Conservation (phyloP, 2,329 filamentous ascomycete genomes). For the Fusarium penzigii region DNA sequence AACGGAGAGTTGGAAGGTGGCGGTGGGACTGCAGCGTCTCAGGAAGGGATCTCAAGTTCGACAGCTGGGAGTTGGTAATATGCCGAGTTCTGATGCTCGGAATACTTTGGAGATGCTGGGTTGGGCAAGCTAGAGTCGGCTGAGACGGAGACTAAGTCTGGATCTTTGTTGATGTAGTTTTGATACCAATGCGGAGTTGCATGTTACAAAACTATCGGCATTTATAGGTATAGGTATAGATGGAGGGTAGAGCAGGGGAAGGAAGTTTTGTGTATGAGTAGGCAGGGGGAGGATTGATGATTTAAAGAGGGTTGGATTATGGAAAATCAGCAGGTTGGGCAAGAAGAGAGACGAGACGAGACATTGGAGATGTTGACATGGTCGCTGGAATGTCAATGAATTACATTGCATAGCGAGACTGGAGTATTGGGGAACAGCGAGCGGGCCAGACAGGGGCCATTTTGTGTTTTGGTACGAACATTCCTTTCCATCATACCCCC, state of each 20-base stretch:
- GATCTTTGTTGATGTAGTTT: no score
- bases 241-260: neutral
- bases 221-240: neutral
- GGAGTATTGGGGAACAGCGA: conserved; percentile 26
- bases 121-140: conserved; percentile 41
- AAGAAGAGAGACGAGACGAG: conserved; percentile 10
- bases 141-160: conserved; percentile 14
- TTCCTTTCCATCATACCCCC: conserved; percentile 31
- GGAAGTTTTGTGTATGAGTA: conserved; percentile 5
- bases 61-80: conserved; percentile 58
- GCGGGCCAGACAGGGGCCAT: conserved; percentile 19
- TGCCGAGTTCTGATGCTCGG: conserved; percentile 56
- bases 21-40: conserved; percentile 60
- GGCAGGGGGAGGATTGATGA: conserved; percentile 11
- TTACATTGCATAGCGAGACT: conserved; percentile 35
- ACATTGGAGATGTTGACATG: conserved; percentile 12
- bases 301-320: conserved; percentile 15
- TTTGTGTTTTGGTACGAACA: conserved; percentile 30
- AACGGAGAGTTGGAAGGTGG: conserved; percentile 69
- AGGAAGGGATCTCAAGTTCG: conserved; percentile 61
- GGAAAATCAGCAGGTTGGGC: conserved; percentile 12
- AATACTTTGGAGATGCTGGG: conserved; percentile 59
- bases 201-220: no score
- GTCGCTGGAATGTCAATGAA: conserved; percentile 33
- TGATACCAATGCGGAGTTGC: no score